Percentiles rank a stretch among this genome's conserved stretches.
These are phyloP conservation scores for Pestalotiopsis sp. DNA, from an alignment of 2,329 filamentous ascomycete genomes.

Conservation along the genomic window DNA sequence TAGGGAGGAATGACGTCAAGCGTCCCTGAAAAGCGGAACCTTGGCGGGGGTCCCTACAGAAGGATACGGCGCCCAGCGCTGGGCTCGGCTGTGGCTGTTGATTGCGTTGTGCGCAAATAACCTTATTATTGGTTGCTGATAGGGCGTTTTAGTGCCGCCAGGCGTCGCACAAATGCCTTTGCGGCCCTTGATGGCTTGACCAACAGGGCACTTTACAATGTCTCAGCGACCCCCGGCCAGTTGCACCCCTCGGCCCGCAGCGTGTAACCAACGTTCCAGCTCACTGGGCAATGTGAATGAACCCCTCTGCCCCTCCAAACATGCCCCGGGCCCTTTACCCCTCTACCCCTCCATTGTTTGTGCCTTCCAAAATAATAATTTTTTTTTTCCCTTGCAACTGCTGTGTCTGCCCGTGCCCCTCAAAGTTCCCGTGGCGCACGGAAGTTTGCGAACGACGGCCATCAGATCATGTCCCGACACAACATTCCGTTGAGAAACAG, in stretches of 20 bases:
- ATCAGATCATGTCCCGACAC: neutral
- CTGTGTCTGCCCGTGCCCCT: neutral
- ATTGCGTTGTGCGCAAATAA: neutral
- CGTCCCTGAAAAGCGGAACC: slow-evolving; percentile 14
- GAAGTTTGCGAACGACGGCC: neutral
- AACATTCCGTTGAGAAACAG: neutral
- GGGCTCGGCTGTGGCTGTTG: neutral
- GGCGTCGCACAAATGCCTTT: neutral
- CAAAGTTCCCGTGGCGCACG: neutral
- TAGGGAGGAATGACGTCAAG: slow-evolving; percentile 11
- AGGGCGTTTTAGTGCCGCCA: neutral
- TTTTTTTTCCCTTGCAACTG: neutral
- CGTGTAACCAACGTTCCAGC: neutral
- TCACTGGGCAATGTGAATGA: neutral
- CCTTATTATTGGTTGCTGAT: neutral
- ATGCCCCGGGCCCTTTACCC: neutral
- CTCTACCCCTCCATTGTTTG: neutral
- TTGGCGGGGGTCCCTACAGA: neutral
- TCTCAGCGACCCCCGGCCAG: neutral
- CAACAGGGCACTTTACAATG: neutral
- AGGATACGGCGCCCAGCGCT: neutral
- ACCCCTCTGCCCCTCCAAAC: neutral
- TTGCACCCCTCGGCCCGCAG: neutral
- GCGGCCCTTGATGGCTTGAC: neutral
- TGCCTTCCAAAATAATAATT: neutral